Base-by-base conservation (phyloP, 2,329 filamentous ascomycete genomes). In the Ophiostoma sp. region DNA sequence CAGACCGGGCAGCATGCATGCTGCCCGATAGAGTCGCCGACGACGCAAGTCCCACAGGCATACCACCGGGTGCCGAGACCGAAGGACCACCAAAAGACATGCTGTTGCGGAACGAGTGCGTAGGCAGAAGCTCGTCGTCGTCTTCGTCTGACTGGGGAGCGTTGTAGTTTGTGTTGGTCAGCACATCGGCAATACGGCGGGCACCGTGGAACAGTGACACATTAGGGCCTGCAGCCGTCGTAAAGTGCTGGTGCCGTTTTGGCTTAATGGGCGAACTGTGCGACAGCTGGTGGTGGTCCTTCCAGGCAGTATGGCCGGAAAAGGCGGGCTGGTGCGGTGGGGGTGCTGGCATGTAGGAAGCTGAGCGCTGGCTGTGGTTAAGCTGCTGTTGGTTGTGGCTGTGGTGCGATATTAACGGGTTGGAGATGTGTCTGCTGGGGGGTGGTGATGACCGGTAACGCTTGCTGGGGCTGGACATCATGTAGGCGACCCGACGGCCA, bases 211-310 rank as follows among this genome's bases (percentile, higher is more conserved):
- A 92, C 78, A 96, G 94, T 67, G 92, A 93, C 57, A 94, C 83
- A 73, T 90, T 88, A 1, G 91, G 90, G 4, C 89, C 87, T 68
- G 87, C 86, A 20, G 87, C 86, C 27, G 88, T 90, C 65, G 89
- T 90, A 75, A 94, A 94, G 79, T 90, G 88, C 75, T 89, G 85
- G 76, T 91, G 89, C 76, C 90, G 88, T 75, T 88, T 87, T 74
- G 89, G 86, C 80, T 94, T 92, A 76, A 92, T 89, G 33, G 94
- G 94, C 4, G 94, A 97, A 4, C 93, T 97, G 77, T 96, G 90
- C 23, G 92, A 87, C 71, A 96, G 82, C 76, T 90, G 88, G 77
- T 93, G 89, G 77, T 93, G 89, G 76, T 87, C 88, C 79, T 92
- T 95, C 92, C 92, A 96, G 0, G 89, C 86, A 23, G 84, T 80